These are phyloP conservation scores for Penicillium samsonianum DNA, from an alignment of 495 filamentous ascomycete genomes.

Conservation along the genomic window DNA sequence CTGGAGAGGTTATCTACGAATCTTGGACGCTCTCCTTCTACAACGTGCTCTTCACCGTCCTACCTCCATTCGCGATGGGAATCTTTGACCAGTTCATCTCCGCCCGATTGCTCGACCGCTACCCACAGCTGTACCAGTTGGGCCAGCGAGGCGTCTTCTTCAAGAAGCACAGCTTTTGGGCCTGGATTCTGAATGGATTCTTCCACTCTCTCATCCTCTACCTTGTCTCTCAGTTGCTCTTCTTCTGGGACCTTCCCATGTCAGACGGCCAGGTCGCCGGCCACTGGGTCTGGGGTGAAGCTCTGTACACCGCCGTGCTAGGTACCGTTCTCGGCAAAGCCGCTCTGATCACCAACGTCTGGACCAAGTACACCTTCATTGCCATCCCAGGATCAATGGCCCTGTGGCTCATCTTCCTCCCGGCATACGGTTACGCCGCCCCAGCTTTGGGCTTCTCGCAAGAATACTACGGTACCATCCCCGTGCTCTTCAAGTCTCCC, in stretches of 20 bases:
- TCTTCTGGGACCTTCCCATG: constrained; percentile 72
- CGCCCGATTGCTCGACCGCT: constrained; percentile 92
- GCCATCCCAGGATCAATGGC: constrained; percentile 93
- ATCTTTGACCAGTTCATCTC: constrained; percentile 99
- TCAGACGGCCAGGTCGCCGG: constrained; percentile 76
- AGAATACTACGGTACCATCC: constrained; percentile 85
- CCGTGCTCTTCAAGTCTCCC: constrained; percentile 75
- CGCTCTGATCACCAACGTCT: constrained; percentile 90
- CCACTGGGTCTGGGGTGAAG: constrained; percentile 97
- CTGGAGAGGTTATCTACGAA: constrained; percentile 97
- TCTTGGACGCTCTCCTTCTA: constrained; percentile 99
- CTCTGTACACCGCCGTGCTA: constrained; percentile 86
- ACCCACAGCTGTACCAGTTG: constrained; percentile 93
- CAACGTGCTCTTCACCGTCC: constrained; percentile 96
- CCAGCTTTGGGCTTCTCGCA: constrained; percentile 79
- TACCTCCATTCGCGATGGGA: constrained; percentile 92
- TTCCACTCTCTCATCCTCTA: constrained; percentile 96
- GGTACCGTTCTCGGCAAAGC: constrained; percentile 94
- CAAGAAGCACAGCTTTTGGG: constrained; percentile 84
- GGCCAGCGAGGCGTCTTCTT: constrained; percentile 94
- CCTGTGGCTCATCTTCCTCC: constrained; percentile 89
- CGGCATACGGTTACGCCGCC: constrained; percentile 86
- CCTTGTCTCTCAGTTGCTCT: constrained; percentile 78
- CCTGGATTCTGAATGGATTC: constrained; percentile 90
- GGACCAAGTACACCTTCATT: constrained; percentile 97